Evolutionary conservation across 306 rosid species (phyloP).

Genomic region (Lathyrus oleraceus): DNA sequence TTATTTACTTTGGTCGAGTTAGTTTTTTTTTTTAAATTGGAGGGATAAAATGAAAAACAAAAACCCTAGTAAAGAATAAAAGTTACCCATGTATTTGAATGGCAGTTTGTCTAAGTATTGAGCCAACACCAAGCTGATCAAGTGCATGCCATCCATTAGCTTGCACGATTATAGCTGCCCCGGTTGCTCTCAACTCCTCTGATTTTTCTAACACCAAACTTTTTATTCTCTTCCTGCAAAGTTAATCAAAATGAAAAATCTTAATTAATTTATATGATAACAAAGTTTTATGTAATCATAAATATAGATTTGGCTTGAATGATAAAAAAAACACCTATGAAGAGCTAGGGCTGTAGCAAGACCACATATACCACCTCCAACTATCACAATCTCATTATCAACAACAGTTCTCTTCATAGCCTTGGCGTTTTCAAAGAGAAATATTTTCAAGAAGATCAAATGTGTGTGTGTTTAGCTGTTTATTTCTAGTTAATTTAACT

Average conservation of each 20-base stretch:
- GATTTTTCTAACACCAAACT: slow-evolving; percentile 62
- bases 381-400: slow-evolving; percentile 50
- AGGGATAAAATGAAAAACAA: too few relatives aligned
- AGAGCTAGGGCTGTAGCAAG: slow-evolving; percentile 73
- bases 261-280: neutral
- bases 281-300: neutral
- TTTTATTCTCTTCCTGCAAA: slow-evolving; percentile 43
- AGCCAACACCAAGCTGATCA: slow-evolving; percentile 56
- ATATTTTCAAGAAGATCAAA: neutral
- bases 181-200: slow-evolving; percentile 42
- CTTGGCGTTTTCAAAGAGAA: neutral
- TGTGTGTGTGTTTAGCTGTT: neutral
- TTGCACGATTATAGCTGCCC: slow-evolving; percentile 47
- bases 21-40: too few relatives aligned
- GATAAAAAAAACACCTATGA: slow-evolving; percentile 45
- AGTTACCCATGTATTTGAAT: slow-evolving; percentile 39
- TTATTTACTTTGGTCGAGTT: too few relatives aligned
- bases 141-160: slow-evolving; percentile 67
- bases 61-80: too few relatives aligned
- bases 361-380: slow-evolving; percentile 70
- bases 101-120: slow-evolving; percentile 48
- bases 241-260: neutral
- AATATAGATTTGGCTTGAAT: neutral
- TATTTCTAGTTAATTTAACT: too few relatives aligned
- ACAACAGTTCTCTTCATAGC: slow-evolving; percentile 38